These are phyloP conservation scores for Coniochaeta sp. DNA, from an alignment of 2,329 filamentous ascomycete genomes.

Conservation along the genomic window DNA sequence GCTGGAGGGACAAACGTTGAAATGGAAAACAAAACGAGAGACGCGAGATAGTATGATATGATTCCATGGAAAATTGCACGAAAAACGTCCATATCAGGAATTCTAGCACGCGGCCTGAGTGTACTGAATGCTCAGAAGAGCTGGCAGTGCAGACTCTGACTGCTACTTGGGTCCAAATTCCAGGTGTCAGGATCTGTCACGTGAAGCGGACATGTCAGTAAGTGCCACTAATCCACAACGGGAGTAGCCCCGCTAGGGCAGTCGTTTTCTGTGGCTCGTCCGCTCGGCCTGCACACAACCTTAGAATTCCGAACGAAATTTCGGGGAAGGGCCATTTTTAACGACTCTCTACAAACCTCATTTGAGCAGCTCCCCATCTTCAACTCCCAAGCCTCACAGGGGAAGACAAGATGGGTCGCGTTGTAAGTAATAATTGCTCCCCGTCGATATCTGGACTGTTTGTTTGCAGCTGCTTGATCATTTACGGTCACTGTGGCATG, in stretches of 20 bases:
- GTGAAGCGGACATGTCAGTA: not conserved
- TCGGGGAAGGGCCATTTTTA: slow-evolving; percentile 6
- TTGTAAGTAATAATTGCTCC: slow-evolving; percentile 24
- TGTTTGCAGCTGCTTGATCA: slow-evolving; percentile 5
- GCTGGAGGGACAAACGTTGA: no score
- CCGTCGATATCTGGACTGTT: slow-evolving; percentile 4
- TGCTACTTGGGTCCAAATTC: no score
- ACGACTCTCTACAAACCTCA: slow-evolving; percentile 9
- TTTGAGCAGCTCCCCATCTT: slow-evolving; percentile 16
- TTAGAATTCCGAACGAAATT: slow-evolving; percentile 2
- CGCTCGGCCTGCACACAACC: not conserved
- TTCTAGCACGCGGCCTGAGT: no score
- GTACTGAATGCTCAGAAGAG: no score
- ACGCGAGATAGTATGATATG: no score
- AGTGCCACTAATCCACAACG: not conserved
- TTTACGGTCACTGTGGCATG: not conserved
- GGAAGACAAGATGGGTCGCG: slow-evolving; percentile 44
- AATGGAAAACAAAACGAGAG: no score
- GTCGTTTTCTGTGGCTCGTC: not conserved
- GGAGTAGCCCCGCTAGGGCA: not conserved
- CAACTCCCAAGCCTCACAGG: slow-evolving; percentile 16
- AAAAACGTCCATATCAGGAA: no score
- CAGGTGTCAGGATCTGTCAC: not conserved
- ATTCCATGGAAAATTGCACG: no score
- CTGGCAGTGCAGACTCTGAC: no score